A percentile compares a stretch with the other conserved stretches of the same genome.
These are phyloP conservation scores for Golubevia pallescens DNA, from an alignment of 1,284 basidiomycete genomes.

Conservation along the genomic window DNA sequence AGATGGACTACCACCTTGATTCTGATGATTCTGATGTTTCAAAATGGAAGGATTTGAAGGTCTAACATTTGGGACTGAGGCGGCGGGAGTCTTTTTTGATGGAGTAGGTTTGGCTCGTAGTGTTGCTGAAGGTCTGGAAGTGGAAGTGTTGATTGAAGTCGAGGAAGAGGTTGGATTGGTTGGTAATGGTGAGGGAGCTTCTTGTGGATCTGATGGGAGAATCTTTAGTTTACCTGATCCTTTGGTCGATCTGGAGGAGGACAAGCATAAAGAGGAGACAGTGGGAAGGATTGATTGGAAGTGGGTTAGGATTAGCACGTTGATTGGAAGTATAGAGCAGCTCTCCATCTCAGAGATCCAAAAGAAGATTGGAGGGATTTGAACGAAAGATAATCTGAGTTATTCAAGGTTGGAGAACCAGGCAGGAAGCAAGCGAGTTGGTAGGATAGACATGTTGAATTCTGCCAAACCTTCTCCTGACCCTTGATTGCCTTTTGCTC, in stretches of 20 bases:
- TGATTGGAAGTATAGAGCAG: no score
- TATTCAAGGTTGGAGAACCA: no score
- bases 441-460: no score
- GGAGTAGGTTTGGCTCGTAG: slow-evolving; percentile 6
- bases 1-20: slow-evolving; percentile 30
- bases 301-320: no score
- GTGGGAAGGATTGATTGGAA: background rate
- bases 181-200: slow-evolving; percentile 62
- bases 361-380: no score
- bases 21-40: slow-evolving; percentile 32
- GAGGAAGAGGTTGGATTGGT: slow-evolving; percentile 65
- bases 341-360: no score
- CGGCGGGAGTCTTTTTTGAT: slow-evolving; percentile 3
- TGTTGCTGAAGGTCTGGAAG: slow-evolving; percentile 1
- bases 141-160: slow-evolving; percentile 5
- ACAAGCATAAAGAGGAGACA: background rate
- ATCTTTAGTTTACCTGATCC: slow-evolving; percentile 87
- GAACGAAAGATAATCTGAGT: no score
- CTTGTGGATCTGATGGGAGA: slow-evolving; percentile 85
- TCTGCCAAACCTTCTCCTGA: no score
- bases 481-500: no score
- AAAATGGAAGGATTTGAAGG: background rate
- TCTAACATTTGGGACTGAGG: background rate
- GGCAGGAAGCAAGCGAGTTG: no score
- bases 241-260: slow-evolving; percentile 73